Conservation (phyloP, 2,329 filamentous ascomycete genomes). For the Mariannaea elegans region DNA sequence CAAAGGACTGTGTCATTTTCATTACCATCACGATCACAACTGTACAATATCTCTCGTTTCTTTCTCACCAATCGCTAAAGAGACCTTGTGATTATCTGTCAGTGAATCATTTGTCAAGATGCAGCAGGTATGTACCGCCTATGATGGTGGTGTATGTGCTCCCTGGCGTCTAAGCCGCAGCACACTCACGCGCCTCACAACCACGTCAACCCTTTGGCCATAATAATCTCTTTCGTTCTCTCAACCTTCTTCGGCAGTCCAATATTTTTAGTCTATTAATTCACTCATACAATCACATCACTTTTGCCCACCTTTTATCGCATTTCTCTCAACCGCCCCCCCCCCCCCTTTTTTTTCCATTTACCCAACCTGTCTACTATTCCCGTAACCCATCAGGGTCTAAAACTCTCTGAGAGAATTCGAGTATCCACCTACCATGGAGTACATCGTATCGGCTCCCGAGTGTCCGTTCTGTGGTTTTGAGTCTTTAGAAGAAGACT, state of each 20-base stretch:
- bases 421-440: conserved; percentile 4
- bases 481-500: conserved; percentile 40
- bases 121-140: conserved; percentile 9
- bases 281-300: no score
- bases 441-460: background rate
- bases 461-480: conserved; percentile 50
- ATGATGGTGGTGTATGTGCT: background rate
- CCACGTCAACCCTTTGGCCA: background rate
- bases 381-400: background rate
- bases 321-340: background rate
- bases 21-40: background rate
- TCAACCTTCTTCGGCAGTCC: background rate
- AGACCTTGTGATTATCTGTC: background rate
- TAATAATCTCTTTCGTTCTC: background rate
- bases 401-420: background rate
- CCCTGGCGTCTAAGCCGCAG: conserved; percentile 20
- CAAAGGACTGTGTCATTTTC: background rate
- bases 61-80: background rate
- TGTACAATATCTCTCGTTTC: background rate
- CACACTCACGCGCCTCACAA: conserved; percentile 7
- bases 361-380: background rate
- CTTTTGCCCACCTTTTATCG: background rate
- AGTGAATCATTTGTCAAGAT: background rate
- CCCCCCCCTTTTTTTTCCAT: background rate
- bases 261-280: background rate